Base-by-base conservation (phyloP, 2,329 filamentous ascomycete genomes). In the Botryosphaeria dothidea region DNA sequence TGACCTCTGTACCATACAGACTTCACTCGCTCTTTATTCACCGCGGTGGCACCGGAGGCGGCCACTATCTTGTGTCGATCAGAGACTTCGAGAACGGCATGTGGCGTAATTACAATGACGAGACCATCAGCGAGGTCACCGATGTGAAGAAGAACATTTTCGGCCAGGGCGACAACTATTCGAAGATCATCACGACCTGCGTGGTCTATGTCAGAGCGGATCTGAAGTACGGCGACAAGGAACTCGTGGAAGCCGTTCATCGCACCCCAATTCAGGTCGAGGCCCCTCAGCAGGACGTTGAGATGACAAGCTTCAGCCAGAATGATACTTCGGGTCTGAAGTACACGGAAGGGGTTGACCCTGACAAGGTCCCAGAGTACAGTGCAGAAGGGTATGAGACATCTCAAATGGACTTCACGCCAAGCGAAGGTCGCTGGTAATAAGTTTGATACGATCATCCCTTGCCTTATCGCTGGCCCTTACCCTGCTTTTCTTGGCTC, bases 61-160 rank as follows among this genome's bases (percentile, higher is more conserved):
- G 95, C 0, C 95, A 99, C 77, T 99, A 98, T 79, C 97, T 92
- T 90, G 92, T 97, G 49, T 97, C 93, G 85, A 96, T 99, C 68
- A 91, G 89, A 73, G 95, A 98, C 79, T 96, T 96, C 76, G 86
- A 89, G 68, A 86, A 87, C 52, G 80, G 88, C 38, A 82, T 93
- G 21, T 99, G 95, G 93, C 89, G 93, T 65, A 92, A 92, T 73
- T 99, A 97, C 82, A 99, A 99, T 74, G 95, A 99, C 72, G 90
- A 90, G 62, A 85, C 84, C 17, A 93, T 99, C 25, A 89, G 86
- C 2, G 87, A 91, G 68, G 85, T 88, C 27, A 60, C 54, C 1
- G 63, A 65, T 7, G 45, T 65, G 1, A 54, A 65, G 5, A 65
- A 61, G 45, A 52, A 65, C 36, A 65, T 65, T 23, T 65, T 65